Conservation (phyloP, 495 filamentous ascomycete genomes). For the Aspergillus ostianus region DNA sequence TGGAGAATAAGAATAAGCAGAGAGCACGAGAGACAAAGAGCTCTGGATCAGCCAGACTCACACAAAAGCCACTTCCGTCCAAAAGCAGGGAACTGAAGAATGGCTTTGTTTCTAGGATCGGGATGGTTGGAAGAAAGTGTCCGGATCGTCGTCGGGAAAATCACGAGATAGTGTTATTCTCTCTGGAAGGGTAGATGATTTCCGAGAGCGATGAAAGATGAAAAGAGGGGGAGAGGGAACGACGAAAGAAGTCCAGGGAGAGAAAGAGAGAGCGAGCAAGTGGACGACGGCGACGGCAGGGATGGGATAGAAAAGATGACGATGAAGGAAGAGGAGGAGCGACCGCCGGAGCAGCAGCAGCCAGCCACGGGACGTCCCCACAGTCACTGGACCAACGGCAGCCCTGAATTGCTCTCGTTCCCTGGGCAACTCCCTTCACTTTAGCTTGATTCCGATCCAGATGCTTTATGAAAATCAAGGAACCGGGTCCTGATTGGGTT, state of each 20-base stretch:
- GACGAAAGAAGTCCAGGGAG: slow-evolving; percentile 1
- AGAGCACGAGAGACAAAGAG: slow-evolving; percentile 8
- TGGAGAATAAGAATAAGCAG: slow-evolving; percentile 2
- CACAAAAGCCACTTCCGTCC: slow-evolving; percentile 4
- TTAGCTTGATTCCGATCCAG: slow-evolving; percentile 12
- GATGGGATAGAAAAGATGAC: slow-evolving; percentile 5
- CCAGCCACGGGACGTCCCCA: slow-evolving; percentile 3
- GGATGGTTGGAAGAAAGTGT: neutral
- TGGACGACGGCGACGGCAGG: neutral
- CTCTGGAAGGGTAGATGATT: neutral
- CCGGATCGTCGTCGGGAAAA: neutral
- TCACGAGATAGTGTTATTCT: neutral
- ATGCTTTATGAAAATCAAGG: slow-evolving; percentile 2
- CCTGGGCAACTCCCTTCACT: slow-evolving; percentile 33
- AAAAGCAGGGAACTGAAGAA: neutral
- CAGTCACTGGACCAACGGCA: slow-evolving; percentile 5
- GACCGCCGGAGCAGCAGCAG: neutral
- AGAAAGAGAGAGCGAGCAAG: neutral
- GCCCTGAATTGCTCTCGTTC: slow-evolving; percentile 24
- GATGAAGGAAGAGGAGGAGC: neutral
- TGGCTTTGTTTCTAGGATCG: slow-evolving; percentile 14
- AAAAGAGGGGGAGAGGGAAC: neutral
- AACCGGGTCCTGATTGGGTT: slow-evolving; percentile 5
- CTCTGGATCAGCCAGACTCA: slow-evolving; percentile 5
- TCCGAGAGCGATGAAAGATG: neutral